phyloP scores from a whole-genome alignment of 2,329 filamentous ascomycete genomes.

The Fusarium acutatum region DNA sequence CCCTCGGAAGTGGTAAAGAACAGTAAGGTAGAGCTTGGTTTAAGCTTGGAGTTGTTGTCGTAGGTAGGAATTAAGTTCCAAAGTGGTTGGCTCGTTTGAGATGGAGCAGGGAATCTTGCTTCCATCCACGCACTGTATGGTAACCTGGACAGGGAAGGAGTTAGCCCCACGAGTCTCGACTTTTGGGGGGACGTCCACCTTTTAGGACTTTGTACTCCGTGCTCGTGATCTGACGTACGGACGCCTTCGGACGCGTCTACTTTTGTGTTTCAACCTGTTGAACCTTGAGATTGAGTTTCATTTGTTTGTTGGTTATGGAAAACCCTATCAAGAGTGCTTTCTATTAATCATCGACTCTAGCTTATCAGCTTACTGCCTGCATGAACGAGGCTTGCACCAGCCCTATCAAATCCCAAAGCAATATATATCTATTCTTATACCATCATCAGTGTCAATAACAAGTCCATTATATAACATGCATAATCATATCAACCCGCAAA shows the following conservation, averaged over 20 bases:
- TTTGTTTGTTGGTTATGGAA: background rate
- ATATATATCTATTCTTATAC: background rate
- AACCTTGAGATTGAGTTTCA: background rate
- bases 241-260: conserved; percentile 3
- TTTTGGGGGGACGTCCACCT: conserved; percentile 5
- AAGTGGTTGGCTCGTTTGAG: conserved; percentile 34
- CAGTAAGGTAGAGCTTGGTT: background rate
- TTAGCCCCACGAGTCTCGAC: conserved; percentile 28
- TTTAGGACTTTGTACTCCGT: conserved; percentile 26
- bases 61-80: conserved; percentile 25
- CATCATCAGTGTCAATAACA: background rate
- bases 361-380: background rate
- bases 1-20: background rate
- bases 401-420: too few relatives aligned
- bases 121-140: conserved; percentile 24
- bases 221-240: conserved; percentile 27
- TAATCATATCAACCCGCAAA: background rate
- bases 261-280: background rate
- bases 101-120: conserved; percentile 20
- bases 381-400: background rate
- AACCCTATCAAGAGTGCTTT: background rate
- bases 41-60: conserved; percentile 16
- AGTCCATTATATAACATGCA: background rate
- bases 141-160: conserved; percentile 24
- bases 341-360: background rate